Base-by-base conservation (phyloP, 176 grass and related monocot species). In the Lolium perenne region DNA sequence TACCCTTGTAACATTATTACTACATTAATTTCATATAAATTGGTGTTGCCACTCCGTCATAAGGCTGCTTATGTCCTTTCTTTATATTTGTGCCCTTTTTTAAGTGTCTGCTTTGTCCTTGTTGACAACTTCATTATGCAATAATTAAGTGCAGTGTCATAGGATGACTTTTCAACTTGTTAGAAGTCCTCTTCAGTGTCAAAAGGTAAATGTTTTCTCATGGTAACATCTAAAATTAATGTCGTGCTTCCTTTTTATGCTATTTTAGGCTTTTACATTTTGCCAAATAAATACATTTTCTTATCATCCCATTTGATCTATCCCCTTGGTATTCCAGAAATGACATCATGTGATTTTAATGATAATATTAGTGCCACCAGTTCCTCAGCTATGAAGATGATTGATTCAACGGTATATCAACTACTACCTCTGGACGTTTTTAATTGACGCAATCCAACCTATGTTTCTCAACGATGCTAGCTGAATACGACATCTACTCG, bases 11-110 rank as follows among this genome's bases (percentile, higher is more conserved):
- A 68, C 73, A 40, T 59, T 81, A 83, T 78, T 82, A 58, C 32
- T 69, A 47, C 57, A 78, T 85, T 43, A 89, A 88, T 80, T 40
- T 35, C 4, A 16, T 88, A 86, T 88, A 88, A 90, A 85, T 70
- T 60, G 20, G 35, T 87, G 56, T 67, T 84, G 60, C 45, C 80
- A 71, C 64, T 76, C 84, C 60, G 50, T 78, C 23, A 21, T n/a
- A 54, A 15, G 71, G 47, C 23, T 86, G 56, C 21, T 74, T 84
- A 48, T 46, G 74, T 38, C 20, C 69, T 74, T 80, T 68, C 64
- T 38, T 35, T 35, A 35, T 35, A 35, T 35, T 74, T 84, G 48
- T 46, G 74, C 23, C 20, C 69, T 65, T 80, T 68, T 74, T 38
- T 35, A 69, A 60, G 66, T 58, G 22, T 77, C 6, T 81, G 41